Base-by-base conservation (phyloP, 768 basidiomycete species). In the Rhodotorula kratochvilovae region DNA sequence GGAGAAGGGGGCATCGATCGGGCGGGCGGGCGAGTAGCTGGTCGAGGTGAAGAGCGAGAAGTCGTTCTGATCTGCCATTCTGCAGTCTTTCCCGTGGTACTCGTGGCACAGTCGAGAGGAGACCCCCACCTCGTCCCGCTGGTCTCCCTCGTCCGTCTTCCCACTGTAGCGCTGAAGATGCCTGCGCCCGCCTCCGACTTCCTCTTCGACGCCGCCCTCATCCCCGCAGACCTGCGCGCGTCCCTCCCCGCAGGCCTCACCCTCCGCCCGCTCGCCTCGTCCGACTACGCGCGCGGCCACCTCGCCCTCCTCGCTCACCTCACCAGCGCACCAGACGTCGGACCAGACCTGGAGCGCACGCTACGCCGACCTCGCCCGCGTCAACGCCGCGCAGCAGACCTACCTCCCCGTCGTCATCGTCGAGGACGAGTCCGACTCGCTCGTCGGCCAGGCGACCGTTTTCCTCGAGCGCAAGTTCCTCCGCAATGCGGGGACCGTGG, bases 391-490 rank as follows among this genome's bases (percentile, higher is more conserved):
- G 25, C 70, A 74, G 75, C 80, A 80, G 64, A 89, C 90, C 3
- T 96, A 97, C 84, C 93, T 87, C 81, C 83, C 88, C 60, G 81
- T 97, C 77, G 94, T 94, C 79, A 88, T 98, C 78, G 82, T 95
- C 70, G 85, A 88, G 80, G 86, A 87, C 66, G 53, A 56, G 25
- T 85, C 87, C 3, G 91, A 96, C 83, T 82, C 83, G 74, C 88
- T 99, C 79, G 89, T 94, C 56, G 94, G 84, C 31, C 87, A 89
- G 50, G 95, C 94, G 29, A 85, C 87, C 13, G 83, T 96, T 64
- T 87, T 98, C 78, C 81, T 98, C 73, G 96, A 99, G 82, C 89
- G 89, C 82, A 98, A 99, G 83, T 97, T 98, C 84, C 82, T 93
- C 54, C 85, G 93, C 51, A 87, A 86, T 2, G 83, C 91, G n/a